Percentiles rank a stretch among this genome's conserved stretches.
Evolutionary conservation across 2,329 filamentous ascomycete genomes (phyloP).

Genomic region (Graphiopsis chlorocephala): DNA sequence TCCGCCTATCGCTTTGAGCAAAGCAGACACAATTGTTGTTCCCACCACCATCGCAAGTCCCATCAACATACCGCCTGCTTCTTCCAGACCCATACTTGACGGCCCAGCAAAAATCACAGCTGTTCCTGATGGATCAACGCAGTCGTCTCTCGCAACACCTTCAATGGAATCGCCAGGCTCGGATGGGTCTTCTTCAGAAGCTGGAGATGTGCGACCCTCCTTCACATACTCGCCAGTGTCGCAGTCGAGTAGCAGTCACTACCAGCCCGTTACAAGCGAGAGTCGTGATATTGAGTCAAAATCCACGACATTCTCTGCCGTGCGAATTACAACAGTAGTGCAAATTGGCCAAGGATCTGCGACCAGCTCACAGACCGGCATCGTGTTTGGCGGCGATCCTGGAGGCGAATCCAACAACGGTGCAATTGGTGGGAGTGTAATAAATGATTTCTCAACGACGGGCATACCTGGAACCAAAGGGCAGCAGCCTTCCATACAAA

Average conservation of each 20-base stretch:
- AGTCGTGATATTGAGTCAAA: not conserved
- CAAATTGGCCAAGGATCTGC: not conserved
- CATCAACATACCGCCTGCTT: not conserved
- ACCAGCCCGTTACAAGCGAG: not conserved
- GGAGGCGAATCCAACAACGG: not conserved
- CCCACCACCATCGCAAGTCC: not conserved
- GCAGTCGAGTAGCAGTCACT: not conserved
- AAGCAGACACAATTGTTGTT: not conserved
- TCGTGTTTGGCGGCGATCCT: not conserved
- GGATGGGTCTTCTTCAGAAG: not conserved
- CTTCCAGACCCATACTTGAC: not conserved
- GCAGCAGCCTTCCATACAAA: not conserved
- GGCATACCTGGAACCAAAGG: not conserved
- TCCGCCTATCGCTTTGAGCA: slow-evolving; percentile 18
- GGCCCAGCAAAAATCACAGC: not conserved
- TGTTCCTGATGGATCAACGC: not conserved
- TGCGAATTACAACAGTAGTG: not conserved
- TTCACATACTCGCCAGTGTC: not conserved
- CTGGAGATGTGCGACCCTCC: not conserved
- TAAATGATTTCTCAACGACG: not conserved
- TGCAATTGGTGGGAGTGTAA: not conserved
- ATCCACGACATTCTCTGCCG: not conserved
- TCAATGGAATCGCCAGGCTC: not conserved
- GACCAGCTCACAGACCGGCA: not conserved
- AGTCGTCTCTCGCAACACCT: not conserved